Evolutionary conservation across 192 early-diverging fungal species (phyloP).

Genomic region (Coemansia guatemalensis): DNA sequence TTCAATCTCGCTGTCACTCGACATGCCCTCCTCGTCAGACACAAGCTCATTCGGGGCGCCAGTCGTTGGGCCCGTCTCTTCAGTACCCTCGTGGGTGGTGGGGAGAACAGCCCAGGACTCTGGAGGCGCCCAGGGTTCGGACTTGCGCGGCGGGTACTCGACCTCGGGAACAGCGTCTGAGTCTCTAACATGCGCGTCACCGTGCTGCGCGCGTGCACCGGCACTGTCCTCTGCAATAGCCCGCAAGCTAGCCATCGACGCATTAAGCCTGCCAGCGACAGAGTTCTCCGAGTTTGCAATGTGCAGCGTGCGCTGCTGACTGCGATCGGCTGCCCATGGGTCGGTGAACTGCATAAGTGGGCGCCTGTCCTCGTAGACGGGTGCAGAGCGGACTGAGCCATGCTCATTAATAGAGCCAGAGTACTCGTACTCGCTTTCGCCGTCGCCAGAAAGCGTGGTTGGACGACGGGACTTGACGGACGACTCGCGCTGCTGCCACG

Average conservation of each 20-base stretch:
- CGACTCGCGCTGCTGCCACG: slow-evolving; percentile 42
- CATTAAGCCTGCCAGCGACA: background rate
- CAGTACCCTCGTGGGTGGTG: slow-evolving; percentile 36
- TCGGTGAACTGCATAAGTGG: slow-evolving; percentile 45
- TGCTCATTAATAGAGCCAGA: slow-evolving; percentile 27
- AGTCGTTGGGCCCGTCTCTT: slow-evolving; percentile 27
- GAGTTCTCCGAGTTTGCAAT: slow-evolving; percentile 3
- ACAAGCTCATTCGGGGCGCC: slow-evolving; percentile 31
- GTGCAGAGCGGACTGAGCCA: slow-evolving; percentile 36
- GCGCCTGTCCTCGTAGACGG: slow-evolving; percentile 26
- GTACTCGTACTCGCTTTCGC: slow-evolving; percentile 32
- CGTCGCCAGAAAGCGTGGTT: slow-evolving; percentile 25
- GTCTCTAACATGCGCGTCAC: background rate
- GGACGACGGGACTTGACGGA: slow-evolving; percentile 44
- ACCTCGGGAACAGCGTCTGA: slow-evolving; percentile 10
- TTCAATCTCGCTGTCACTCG: slow-evolving; percentile 41
- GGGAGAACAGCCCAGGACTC: slow-evolving; percentile 74
- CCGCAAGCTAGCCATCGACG: slow-evolving; percentile 20
- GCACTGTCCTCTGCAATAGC: slow-evolving; percentile 1
- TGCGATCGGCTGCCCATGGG: slow-evolving; percentile 48
- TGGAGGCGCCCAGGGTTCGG: slow-evolving; percentile 64
- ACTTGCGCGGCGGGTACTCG: slow-evolving; percentile 45
- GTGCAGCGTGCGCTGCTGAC: slow-evolving; percentile 18
- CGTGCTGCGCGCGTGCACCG: background rate
- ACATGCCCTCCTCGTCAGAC: slow-evolving; percentile 26